phyloP scores from a whole-genome alignment of 257 asterid genomes.

The Nicotiana otophora region DNA sequence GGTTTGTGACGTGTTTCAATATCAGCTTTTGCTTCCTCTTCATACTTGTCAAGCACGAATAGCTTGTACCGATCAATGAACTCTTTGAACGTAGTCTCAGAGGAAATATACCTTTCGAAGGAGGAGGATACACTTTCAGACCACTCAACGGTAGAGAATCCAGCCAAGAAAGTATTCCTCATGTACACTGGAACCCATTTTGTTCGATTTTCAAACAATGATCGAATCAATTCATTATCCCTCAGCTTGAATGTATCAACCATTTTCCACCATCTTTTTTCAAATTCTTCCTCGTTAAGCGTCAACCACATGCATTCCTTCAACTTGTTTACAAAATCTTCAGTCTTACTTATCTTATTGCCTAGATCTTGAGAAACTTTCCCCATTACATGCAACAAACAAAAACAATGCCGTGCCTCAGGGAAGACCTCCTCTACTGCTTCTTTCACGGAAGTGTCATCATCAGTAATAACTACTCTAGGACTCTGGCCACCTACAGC shows the following conservation, averaged over 20 bases:
- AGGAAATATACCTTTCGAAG: neutral
- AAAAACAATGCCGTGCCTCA: conserved; percentile 32
- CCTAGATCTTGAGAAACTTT: conserved; percentile 21
- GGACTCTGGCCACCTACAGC: conserved; percentile 34
- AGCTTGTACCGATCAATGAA: conserved; percentile 28
- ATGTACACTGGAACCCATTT: conserved; percentile 2
- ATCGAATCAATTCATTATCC: neutral
- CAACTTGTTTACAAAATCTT: conserved; percentile 21
- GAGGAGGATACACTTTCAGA: neutral
- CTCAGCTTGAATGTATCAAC: neutral
- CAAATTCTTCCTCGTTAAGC: conserved; percentile 26
- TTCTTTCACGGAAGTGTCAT: conserved; percentile 18
- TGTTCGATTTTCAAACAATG: neutral
- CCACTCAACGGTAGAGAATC: neutral
- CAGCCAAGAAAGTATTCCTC: neutral
- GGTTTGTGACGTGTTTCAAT: conserved; percentile 15
- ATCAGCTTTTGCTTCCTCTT: conserved; percentile 36
- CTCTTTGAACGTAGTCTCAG: conserved; percentile 27
- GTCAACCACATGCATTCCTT: conserved; percentile 26
- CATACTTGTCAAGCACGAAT: conserved; percentile 25
- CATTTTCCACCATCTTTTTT: conserved; percentile 35
- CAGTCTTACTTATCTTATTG: conserved; percentile 9
- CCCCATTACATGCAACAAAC: conserved; percentile 33
- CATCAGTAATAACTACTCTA: conserved; percentile 33
- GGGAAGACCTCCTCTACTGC: conserved; percentile 42